phyloP scores from a whole-genome alignment of 2,329 filamentous ascomycete genomes.

The Akanthomyces uredinophilus region DNA sequence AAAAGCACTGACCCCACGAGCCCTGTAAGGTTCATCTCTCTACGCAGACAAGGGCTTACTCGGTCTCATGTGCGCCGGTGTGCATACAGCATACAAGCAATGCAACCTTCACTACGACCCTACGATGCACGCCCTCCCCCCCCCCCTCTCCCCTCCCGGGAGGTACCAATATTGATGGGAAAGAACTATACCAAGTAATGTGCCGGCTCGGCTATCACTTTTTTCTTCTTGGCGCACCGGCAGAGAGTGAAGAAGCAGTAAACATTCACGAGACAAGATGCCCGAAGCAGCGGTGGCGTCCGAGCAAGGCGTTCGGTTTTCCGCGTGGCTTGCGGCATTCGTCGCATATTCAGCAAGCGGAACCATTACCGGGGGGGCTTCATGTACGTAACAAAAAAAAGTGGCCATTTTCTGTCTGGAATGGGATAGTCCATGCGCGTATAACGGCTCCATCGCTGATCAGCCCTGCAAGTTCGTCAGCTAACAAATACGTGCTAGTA shows the following conservation, averaged over 20 bases:
- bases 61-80: neutral
- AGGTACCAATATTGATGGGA: too few relatives aligned
- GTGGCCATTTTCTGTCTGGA: neutral
- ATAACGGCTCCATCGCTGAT: neutral
- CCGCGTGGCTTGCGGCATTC: conserved; percentile 12
- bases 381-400: neutral
- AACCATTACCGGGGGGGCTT: neutral
- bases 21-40: neutral
- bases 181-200: neutral
- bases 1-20: conserved; percentile 1
- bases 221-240: neutral
- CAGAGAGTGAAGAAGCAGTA: neutral
- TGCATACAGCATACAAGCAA: too few relatives aligned
- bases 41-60: neutral
- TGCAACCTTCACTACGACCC: neutral
- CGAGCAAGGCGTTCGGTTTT: conserved; percentile 6
- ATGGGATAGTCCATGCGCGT: neutral
- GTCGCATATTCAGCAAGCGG: neutral
- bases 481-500: neutral
- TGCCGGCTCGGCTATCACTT: neutral
- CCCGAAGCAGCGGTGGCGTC: neutral
- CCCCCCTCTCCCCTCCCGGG: too few relatives aligned
- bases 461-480: neutral
- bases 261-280: conserved; percentile 1
- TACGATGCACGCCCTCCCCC: neutral